Evolutionary conservation across 2,329 filamentous ascomycete species (phyloP), one percentile per base, ranked within the genome.

Genomic region (Sclerotinia subarctica): DNA sequence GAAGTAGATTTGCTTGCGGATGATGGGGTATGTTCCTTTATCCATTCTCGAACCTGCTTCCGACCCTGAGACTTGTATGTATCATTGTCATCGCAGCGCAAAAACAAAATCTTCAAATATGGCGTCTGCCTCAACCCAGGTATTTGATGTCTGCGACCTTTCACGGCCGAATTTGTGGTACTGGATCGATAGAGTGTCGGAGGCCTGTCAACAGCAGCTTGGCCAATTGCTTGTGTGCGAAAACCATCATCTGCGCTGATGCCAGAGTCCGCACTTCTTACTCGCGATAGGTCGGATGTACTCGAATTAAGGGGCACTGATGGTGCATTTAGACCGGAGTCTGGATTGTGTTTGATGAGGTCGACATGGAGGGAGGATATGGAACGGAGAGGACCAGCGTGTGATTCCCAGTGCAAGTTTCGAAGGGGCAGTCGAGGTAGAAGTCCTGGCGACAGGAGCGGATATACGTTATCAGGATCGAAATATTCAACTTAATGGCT

Each of bases 401-500:
- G 92, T 19, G 95, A 97, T 79, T 98, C 96, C 95, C 95, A 99
- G 77, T 98, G 93, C 57, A 99, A 87, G 76, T 98, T 96, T 72
- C 89, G 90, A 49, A 99, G 84, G 46, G 95, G 95, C 0, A 98
- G 84, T 66, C 92, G 90, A 53, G 90, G 84, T 52, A 91, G 84
- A 68, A 99, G 83, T 68, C 94, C 88, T 3, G 92, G 88, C 15
- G 90, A 89, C 54, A 98, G 83, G 64, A 94, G 85, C 69, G 92
- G 88, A 80, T 94, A 98, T 71, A 98, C 86, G 75, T 91, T 90
- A 77, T 92, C 91, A 65, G 95, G 94, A 81, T 99, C 95, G 81
- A 91, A 93, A 81, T 97, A 99, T 83, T 98, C 94, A 82, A 97
- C 93, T 96, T 56, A 3, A 57, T 57, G 15, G 17, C 17, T 42